Percentiles rank a stretch among this genome's conserved stretches.
Evolutionary conservation across 257 asterid species (phyloP).

Genomic region (Nicotiana paniculata): DNA sequence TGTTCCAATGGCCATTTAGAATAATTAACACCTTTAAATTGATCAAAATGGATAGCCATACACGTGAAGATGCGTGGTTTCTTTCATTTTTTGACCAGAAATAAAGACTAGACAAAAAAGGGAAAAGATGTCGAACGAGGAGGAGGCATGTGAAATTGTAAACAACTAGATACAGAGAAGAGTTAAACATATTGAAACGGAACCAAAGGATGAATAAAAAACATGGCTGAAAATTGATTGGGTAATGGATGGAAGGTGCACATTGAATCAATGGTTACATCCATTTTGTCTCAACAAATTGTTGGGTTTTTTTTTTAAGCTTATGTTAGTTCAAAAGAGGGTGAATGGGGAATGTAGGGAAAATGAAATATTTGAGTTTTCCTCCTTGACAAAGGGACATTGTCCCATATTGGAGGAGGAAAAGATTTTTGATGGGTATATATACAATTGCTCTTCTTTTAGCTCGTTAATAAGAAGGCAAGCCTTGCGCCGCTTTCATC

Average conservation of each 20-base stretch:
- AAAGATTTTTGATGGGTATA: no score
- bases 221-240: background rate
- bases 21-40: background rate
- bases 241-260: background rate
- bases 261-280: background rate
- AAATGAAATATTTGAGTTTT: no score
- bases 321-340: no score
- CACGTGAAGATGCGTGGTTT: background rate
- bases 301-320: no score
- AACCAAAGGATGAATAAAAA: background rate
- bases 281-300: background rate
- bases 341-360: no score
- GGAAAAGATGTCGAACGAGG: background rate
- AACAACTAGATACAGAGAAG: background rate
- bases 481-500: no score
- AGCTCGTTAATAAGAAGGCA: no score
- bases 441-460: no score
- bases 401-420: no score
- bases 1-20: no score
- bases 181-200: background rate
- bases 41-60: background rate
- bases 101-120: background rate
- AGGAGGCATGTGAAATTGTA: background rate
- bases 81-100: no score
- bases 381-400: no score